These are phyloP conservation scores for Hygrophoropsis aurantiaca DNA, from an alignment of 768 basidiomycete species.

Conservation along the genomic window DNA sequence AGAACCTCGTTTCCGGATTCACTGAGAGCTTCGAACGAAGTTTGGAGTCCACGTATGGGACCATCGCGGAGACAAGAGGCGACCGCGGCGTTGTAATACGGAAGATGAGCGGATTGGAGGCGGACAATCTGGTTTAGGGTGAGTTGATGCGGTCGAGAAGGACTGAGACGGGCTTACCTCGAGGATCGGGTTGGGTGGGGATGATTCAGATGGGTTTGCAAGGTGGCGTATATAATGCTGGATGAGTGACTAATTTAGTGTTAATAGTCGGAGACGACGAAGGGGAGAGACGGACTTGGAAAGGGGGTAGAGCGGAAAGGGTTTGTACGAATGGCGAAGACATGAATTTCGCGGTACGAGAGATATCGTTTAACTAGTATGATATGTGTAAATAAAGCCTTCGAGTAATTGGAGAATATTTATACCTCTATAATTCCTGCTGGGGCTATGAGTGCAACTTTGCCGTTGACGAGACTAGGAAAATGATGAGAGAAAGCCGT, in stretches of 20 bases:
- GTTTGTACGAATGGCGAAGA: slow-evolving; percentile 73
- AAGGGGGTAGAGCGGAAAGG: slow-evolving; percentile 59
- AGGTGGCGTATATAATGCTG: slow-evolving; percentile 56
- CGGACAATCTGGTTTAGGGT: slow-evolving; percentile 54
- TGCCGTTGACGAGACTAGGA: slow-evolving; percentile 66
- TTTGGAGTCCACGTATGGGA: slow-evolving; percentile 61
- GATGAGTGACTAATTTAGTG: slow-evolving; percentile 1
- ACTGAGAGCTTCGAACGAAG: slow-evolving; percentile 51
- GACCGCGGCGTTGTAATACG: slow-evolving; percentile 73
- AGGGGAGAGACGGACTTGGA: slow-evolving; percentile 44
- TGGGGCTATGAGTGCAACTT: slow-evolving; percentile 65
- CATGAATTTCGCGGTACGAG: slow-evolving; percentile 75
- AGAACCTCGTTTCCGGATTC: slow-evolving; percentile 52
- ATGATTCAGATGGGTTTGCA: slow-evolving; percentile 32
- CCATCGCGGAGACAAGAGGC: slow-evolving; percentile 75
- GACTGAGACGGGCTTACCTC: slow-evolving; percentile 34
- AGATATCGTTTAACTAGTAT: slow-evolving; percentile 58
- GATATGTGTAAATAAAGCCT: slow-evolving; percentile 1
- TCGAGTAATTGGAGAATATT: background rate
- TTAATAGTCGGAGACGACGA: background rate
- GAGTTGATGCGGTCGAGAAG: background rate
- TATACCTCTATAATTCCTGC: slow-evolving; percentile 70
- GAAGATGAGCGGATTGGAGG: slow-evolving; percentile 75
- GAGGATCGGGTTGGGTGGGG: slow-evolving; percentile 34
- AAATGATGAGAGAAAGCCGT: slow-evolving; percentile 70